Evolutionary conservation across 306 rosid genomes (phyloP).

Genomic region (Begonia loranthoides): DNA sequence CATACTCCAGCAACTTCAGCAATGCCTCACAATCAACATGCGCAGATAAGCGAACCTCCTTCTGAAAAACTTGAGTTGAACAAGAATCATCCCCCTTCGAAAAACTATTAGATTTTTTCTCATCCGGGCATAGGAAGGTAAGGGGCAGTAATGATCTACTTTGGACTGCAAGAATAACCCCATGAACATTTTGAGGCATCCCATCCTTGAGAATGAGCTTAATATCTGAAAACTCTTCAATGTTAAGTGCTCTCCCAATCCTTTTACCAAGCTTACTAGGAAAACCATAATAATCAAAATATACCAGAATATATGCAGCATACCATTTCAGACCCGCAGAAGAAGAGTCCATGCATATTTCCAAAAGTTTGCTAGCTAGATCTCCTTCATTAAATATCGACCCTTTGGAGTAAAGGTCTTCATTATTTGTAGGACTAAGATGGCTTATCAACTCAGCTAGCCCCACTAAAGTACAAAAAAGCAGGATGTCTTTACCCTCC

Average conservation of each 20-base stretch:
- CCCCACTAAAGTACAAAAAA: constrained; percentile 58
- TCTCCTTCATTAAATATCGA: constrained; percentile 25
- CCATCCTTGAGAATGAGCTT: constrained; percentile 39
- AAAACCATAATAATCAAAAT: constrained; percentile 66
- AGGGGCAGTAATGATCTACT: constrained; percentile 68
- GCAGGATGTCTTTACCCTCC: constrained; percentile 56
- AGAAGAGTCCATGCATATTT: constrained; percentile 28
- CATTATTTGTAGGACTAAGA: constrained; percentile 7
- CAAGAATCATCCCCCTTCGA: constrained; percentile 8
- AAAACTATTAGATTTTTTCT: constrained; percentile 13
- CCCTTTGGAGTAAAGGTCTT: constrained; percentile 15
- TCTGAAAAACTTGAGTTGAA: constrained; percentile 12
- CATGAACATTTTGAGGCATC: constrained; percentile 44
- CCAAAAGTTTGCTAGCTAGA: constrained; percentile 34
- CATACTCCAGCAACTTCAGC: constrained; percentile 53
- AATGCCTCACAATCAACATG: constrained; percentile 53
- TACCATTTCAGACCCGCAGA: constrained; percentile 61
- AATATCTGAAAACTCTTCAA: constrained; percentile 44
- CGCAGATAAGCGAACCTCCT: constrained; percentile 51
- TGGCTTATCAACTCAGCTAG: constrained; percentile 50
- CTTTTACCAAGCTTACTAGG: constrained; percentile 53
- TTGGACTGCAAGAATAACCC: constrained; percentile 53
- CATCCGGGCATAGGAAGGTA: constrained; percentile 10
- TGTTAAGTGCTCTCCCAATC: constrained; percentile 43
- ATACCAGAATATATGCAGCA: constrained; percentile 52